Evolutionary conservation across 495 filamentous ascomycete genomes (phyloP).

Genomic region (Trichoderma erinaceum): DNA sequence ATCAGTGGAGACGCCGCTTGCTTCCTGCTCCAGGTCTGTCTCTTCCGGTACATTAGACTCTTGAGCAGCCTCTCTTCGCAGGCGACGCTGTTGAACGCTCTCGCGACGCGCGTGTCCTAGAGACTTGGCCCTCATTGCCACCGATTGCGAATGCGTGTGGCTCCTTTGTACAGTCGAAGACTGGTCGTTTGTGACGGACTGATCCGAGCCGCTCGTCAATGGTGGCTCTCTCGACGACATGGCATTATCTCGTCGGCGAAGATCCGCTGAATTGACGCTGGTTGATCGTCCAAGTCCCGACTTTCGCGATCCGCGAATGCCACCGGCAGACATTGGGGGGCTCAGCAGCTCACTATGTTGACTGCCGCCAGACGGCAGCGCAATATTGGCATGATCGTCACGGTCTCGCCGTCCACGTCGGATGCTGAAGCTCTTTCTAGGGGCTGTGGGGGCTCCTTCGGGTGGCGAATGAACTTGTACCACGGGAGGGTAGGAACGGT

Average conservation of each 20-base stretch:
- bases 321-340: conserved; percentile 57
- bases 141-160: conserved; percentile 40
- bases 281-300: conserved; percentile 72
- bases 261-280: conserved; percentile 81
- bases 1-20: conserved; percentile 47
- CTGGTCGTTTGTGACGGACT: conserved; percentile 49
- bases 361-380: conserved; percentile 56
- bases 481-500: conserved; percentile 58
- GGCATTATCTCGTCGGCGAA: conserved; percentile 55
- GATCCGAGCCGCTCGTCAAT: conserved; percentile 73
- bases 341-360: conserved; percentile 68
- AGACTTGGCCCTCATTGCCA: conserved; percentile 75
- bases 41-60: conserved; percentile 75
- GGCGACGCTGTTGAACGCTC: conserved; percentile 78
- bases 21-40: conserved; percentile 56
- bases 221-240: conserved; percentile 51
- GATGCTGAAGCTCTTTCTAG: conserved; percentile 77
- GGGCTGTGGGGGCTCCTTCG: conserved; percentile 49
- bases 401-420: conserved; percentile 56
- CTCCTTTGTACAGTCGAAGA: conserved; percentile 27
- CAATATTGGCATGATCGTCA: conserved; percentile 42
- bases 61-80: conserved; percentile 52
- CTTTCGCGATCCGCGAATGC: conserved; percentile 47
- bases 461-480: conserved; percentile 68
- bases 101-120: conserved; percentile 84